Evolutionary conservation across 306 rosid genomes (phyloP).

Genomic region (Canavalia ensiformis): DNA sequence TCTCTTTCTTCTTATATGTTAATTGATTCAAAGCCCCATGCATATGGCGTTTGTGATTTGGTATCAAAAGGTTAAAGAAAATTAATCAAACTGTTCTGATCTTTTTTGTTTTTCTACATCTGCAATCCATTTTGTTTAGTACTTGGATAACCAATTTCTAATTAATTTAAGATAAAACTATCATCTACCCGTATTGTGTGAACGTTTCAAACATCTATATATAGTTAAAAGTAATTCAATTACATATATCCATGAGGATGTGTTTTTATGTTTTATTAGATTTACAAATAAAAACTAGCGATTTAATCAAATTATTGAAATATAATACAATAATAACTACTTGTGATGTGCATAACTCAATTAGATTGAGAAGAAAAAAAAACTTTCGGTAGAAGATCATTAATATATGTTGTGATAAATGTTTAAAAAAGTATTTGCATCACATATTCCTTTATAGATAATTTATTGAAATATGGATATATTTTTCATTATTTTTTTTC

Average conservation of each 20-base stretch:
- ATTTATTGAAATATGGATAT: neutral
- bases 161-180: neutral
- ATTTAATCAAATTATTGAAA: slow-evolving; percentile 6
- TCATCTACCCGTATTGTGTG: neutral
- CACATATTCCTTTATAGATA: neutral
- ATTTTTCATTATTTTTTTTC: neutral
- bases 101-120: neutral
- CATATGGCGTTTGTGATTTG: neutral
- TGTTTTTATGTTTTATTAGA: neutral
- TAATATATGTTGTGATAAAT: neutral
- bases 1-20: neutral
- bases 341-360: neutral
- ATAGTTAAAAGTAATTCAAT: neutral
- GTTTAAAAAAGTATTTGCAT: neutral
- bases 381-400: neutral
- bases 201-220: neutral
- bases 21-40: neutral
- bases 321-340: neutral
- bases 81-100: slow-evolving; percentile 14
- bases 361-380: neutral
- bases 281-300: neutral
- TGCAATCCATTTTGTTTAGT: neutral
- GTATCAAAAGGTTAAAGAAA: neutral
- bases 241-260: neutral
- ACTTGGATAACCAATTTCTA: neutral